phyloP scores from a whole-genome alignment of 2,329 filamentous ascomycete species.

The Didymella arachidicola region DNA sequence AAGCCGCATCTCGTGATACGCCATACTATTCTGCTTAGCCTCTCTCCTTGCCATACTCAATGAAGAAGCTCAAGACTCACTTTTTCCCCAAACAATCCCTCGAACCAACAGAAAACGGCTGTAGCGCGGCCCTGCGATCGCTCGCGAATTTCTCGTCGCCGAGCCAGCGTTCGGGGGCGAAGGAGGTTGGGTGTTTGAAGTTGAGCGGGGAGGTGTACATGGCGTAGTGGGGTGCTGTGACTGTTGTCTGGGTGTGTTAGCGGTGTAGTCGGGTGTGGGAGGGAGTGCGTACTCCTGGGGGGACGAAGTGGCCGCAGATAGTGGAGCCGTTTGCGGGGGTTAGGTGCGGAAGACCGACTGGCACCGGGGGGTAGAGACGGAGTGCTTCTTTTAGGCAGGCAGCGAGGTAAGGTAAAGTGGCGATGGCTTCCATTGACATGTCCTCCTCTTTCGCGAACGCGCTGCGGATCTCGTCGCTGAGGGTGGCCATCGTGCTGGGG shows the following conservation, averaged over 20 bases:
- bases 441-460: background rate
- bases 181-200: background rate
- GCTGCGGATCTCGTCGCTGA: background rate
- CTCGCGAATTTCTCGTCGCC: background rate
- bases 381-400: constrained; percentile 35
- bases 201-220: background rate
- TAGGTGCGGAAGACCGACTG: constrained; percentile 36
- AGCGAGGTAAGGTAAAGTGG: background rate
- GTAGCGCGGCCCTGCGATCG: background rate
- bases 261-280: background rate
- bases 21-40: constrained; percentile 34
- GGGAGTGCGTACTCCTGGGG: background rate
- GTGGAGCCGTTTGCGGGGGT: constrained; percentile 33
- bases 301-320: constrained; percentile 13
- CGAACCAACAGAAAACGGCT: background rate
- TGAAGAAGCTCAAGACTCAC: background rate
- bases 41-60: too few relatives aligned
- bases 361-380: constrained; percentile 38
- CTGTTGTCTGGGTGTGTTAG: background rate
- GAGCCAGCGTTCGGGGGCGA: background rate
- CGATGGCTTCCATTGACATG: background rate
- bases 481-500: constrained; percentile 26
- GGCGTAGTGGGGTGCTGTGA: background rate
- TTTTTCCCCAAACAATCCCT: background rate
- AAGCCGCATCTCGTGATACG: constrained; percentile 53